Evolutionary conservation across 2,329 filamentous ascomycete genomes (phyloP).

Genomic region (Trichocomaceae sp.): DNA sequence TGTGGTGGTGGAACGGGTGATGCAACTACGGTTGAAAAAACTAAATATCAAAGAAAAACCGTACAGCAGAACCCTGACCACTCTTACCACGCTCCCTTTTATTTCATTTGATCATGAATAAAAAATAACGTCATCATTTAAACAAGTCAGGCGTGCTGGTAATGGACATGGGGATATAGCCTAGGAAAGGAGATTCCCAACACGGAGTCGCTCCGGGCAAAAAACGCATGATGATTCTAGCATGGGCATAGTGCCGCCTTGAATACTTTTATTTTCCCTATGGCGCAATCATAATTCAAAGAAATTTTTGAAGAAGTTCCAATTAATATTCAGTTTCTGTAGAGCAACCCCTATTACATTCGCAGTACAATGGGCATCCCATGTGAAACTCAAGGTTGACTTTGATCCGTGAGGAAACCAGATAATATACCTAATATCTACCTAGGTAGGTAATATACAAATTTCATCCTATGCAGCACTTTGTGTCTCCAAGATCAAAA

Average conservation of each 20-base stretch:
- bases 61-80: constrained; percentile 36
- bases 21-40: constrained; percentile 29
- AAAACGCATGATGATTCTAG: constrained; percentile 34
- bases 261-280: constrained; percentile 6
- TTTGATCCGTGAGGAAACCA: too few relatives aligned
- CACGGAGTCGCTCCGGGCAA: constrained; percentile 34
- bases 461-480: too few relatives aligned
- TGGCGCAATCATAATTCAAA: constrained; percentile 31
- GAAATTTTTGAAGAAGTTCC: constrained; percentile 24
- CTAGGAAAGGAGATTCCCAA: constrained; percentile 26
- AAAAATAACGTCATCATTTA: constrained; percentile 22
- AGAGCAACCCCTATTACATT: too few relatives aligned
- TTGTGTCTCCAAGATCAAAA: too few relatives aligned
- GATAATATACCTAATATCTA: too few relatives aligned
- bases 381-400: too few relatives aligned
- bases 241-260: constrained; percentile 25
- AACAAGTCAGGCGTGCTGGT: constrained; percentile 23
- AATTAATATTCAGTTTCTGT: background rate
- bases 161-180: constrained; percentile 26
- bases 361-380: too few relatives aligned
- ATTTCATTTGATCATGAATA: constrained; percentile 28
- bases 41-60: constrained; percentile 34
- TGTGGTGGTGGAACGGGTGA: constrained; percentile 18
- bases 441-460: too few relatives aligned
- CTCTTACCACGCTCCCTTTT: constrained; percentile 27